Percentiles rank a stretch among this genome's conserved stretches.
Conservation (phyloP, 192 early-diverging fungal species). For the Phycomyces blakesleeanus region DNA sequence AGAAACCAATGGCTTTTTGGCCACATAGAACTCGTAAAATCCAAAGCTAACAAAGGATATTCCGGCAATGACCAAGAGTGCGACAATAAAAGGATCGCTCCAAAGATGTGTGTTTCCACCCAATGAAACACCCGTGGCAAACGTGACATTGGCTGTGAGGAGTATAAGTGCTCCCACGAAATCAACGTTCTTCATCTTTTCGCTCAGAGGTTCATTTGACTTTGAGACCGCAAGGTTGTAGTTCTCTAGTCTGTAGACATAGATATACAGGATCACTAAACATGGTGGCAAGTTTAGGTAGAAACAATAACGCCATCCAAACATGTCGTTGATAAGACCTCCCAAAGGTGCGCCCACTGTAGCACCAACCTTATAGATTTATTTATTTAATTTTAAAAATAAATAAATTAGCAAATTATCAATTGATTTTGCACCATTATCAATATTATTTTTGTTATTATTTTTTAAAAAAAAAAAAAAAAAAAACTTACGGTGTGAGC, state of each 20-base stretch:
- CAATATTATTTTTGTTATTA: no score
- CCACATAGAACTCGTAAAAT: conserved; percentile 54
- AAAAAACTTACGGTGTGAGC: conserved; percentile 20
- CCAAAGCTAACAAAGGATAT: conserved; percentile 50
- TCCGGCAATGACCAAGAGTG: conserved; percentile 46
- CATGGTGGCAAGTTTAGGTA: conserved; percentile 79
- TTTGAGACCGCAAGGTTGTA: conserved; percentile 20
- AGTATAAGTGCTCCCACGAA: conserved; percentile 53
- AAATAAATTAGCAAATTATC: no score
- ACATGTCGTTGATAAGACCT: conserved; percentile 73
- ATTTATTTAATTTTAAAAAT: neutral
- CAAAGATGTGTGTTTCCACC: conserved; percentile 73
- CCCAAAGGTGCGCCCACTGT: conserved; percentile 83
- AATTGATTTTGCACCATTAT: no score
- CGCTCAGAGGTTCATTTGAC: conserved; percentile 42
- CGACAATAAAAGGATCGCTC: conserved; percentile 59
- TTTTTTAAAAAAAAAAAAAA: conserved; percentile 6
- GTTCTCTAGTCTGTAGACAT: conserved; percentile 20
- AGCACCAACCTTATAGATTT: conserved; percentile 45
- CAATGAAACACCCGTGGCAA: conserved; percentile 68
- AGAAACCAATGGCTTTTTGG: conserved; percentile 69
- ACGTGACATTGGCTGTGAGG: conserved; percentile 48
- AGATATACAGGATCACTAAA: conserved; percentile 59
- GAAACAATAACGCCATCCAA: conserved; percentile 73
- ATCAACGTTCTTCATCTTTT: conserved; percentile 69